Percentiles rank a stretch among this genome's conserved stretches.
These are phyloP conservation scores for Cordyceps cicadae DNA, from an alignment of 2,329 filamentous ascomycete species.

Conservation along the genomic window DNA sequence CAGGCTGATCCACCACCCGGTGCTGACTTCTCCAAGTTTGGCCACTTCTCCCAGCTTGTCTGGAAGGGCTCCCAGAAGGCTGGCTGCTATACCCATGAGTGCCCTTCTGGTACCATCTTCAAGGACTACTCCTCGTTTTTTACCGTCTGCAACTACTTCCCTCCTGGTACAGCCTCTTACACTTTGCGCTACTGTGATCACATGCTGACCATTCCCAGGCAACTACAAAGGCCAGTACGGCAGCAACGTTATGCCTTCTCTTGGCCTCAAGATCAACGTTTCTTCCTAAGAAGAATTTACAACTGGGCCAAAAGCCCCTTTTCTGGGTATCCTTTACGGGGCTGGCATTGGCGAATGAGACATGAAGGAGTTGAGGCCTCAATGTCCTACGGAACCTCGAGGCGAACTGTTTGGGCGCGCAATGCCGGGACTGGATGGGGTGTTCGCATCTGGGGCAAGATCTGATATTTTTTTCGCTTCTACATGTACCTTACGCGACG, in stretches of 20 bases:
- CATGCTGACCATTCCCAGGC: constrained; percentile 28
- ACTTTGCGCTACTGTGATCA: background rate
- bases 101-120: constrained; percentile 40
- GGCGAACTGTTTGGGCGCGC: constrained; percentile 2
- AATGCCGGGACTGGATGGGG: constrained; percentile 3
- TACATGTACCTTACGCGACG: constrained; percentile 17
- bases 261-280: constrained; percentile 17
- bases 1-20: constrained; percentile 47
- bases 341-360: constrained; percentile 9
- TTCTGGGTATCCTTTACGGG: constrained; percentile 5
- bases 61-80: constrained; percentile 31
- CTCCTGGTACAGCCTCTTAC: constrained; percentile 52
- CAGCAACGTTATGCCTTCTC: constrained; percentile 39
- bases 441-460: constrained; percentile 11
- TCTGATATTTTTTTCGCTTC: constrained; percentile 16
- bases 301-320: background rate
- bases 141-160: constrained; percentile 83
- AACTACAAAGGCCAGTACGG: constrained; percentile 45
- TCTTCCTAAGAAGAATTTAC: constrained; percentile 19
- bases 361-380: constrained; percentile 3
- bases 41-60: constrained; percentile 40
- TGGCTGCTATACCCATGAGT: constrained; percentile 62
- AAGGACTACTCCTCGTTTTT: constrained; percentile 51
- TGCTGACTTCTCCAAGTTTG: constrained; percentile 56
- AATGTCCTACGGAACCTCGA: background rate